These are phyloP conservation scores for Aspergillus leporis DNA, from an alignment of 495 filamentous ascomycete species.

Conservation along the genomic window DNA sequence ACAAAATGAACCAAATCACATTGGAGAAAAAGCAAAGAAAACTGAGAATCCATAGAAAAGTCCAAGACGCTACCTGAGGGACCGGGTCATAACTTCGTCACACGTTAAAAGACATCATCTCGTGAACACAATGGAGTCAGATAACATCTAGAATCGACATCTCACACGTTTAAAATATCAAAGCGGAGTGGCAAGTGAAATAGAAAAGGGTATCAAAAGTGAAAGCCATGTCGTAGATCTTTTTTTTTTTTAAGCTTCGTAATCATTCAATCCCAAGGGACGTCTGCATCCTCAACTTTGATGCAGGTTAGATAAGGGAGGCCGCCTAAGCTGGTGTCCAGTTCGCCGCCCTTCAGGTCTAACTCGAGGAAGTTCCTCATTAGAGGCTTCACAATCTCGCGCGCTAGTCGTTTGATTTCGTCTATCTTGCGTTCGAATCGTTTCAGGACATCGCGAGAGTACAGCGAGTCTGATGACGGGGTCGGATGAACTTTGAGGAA, in stretches of 20 bases:
- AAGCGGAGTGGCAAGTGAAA: not conserved
- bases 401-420: conserved; percentile 79
- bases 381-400: conserved; percentile 79
- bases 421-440: conserved; percentile 84
- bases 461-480: conserved; percentile 55
- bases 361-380: conserved; percentile 82
- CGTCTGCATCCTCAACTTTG: conserved; percentile 71
- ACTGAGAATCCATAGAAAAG: conserved; percentile 9
- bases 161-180: not conserved
- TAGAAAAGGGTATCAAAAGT: conserved; percentile 3
- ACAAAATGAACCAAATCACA: conserved; percentile 1
- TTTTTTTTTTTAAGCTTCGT: not conserved
- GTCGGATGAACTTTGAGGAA: conserved; percentile 71
- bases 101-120: conserved; percentile 8
- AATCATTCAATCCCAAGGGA: conserved; percentile 65
- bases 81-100: conserved; percentile 5
- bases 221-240: not conserved
- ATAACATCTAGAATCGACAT: not conserved
- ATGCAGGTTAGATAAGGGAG: conserved; percentile 80
- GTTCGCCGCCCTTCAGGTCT: conserved; percentile 56
- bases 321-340: conserved; percentile 35
- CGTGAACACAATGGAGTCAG: not conserved
- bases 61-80: conserved; percentile 2
- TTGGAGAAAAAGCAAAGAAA: conserved; percentile 9
- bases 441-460: conserved; percentile 73